Conservation (phyloP, 1,139 yeast species). For the Yamadazyma membranifaciens region DNA sequence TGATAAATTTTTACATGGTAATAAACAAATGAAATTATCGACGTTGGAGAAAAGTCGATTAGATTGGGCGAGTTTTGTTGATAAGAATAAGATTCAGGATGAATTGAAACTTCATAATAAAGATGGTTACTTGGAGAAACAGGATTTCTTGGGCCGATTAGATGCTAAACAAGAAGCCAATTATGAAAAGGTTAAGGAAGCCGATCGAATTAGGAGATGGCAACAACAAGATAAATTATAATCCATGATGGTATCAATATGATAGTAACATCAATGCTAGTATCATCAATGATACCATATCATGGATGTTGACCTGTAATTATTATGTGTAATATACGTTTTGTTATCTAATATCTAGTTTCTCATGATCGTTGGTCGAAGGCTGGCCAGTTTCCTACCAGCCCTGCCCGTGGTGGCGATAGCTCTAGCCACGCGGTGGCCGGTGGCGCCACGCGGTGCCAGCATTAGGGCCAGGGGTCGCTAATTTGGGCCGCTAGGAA, state of each 20-base stretch:
- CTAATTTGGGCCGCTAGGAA: neutral
- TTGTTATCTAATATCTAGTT: too few species aligned
- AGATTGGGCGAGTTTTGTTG: conserved; percentile 96
- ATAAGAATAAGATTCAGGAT: conserved; percentile 76
- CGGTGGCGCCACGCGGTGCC: neutral
- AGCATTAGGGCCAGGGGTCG: neutral
- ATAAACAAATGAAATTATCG: conserved; percentile 63
- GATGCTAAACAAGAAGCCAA: conserved; percentile 64
- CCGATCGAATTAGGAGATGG: conserved; percentile 26
- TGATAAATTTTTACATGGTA: conserved; percentile 52
- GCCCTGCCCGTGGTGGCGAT: too few species aligned
- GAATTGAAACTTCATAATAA: conserved; percentile 76
- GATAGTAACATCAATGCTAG: too few species aligned
- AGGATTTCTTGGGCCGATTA: conserved; percentile 81
- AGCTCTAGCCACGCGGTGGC: neutral
- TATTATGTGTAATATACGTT: too few species aligned
- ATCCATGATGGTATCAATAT: too few species aligned
- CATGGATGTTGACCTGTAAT: too few species aligned
- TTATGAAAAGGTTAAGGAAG: conserved; percentile 50
- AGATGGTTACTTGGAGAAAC: conserved; percentile 86
- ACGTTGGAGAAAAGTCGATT: conserved; percentile 89
- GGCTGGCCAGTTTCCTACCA: neutral
- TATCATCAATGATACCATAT: too few species aligned
- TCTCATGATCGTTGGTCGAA: too few species aligned
- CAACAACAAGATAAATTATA: conserved; percentile 14